Conservation (phyloP, 768 basidiomycete genomes). For the Boletus rufocinnamomeus region DNA sequence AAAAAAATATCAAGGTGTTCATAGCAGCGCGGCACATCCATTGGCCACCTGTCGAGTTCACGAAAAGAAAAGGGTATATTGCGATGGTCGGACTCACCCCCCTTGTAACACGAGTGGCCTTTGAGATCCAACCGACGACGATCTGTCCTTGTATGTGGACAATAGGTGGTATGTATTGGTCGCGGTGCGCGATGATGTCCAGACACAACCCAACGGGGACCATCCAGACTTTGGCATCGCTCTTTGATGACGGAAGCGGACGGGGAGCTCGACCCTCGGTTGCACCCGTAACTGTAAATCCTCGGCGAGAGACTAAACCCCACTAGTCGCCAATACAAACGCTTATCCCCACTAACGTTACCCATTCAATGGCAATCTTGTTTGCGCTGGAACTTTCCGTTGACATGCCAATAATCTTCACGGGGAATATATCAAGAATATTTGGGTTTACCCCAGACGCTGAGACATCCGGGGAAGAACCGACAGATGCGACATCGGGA, state of each 20-base stretch:
- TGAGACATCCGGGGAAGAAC: background rate
- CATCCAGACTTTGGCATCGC: background rate
- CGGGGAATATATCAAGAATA: background rate
- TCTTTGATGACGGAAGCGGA: background rate
- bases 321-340: background rate
- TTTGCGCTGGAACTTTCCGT: background rate
- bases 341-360: background rate
- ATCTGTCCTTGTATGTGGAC: background rate
- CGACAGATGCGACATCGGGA: background rate
- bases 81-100: background rate
- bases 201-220: background rate
- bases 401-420: constrained; percentile 2
- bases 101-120: background rate
- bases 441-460: constrained; percentile 6
- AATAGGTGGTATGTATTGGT: background rate
- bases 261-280: background rate
- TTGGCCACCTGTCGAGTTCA: background rate
- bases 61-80: background rate
- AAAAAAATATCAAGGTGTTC: background rate
- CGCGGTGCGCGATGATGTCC: background rate
- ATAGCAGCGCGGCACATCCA: background rate
- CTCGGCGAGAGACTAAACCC: background rate
- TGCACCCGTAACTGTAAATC: background rate
- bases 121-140: background rate
- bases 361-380: background rate